Percentiles rank a stretch among this genome's conserved stretches.
Evolutionary conservation across 2,329 filamentous ascomycete genomes (phyloP).

Genomic region (Colletotrichum sp.): DNA sequence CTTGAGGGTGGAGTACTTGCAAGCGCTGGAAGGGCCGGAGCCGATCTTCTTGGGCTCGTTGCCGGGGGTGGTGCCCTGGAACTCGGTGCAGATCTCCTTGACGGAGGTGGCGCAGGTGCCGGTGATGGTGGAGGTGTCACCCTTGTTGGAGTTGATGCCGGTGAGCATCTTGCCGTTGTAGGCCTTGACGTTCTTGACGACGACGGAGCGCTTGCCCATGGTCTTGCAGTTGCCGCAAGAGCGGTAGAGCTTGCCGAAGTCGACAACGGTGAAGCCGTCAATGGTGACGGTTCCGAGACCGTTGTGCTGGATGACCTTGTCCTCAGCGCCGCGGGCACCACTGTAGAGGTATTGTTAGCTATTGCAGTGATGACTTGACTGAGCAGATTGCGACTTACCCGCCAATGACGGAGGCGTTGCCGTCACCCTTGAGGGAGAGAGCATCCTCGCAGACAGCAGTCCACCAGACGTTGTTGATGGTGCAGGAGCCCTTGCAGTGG

Average conservation of each 20-base stretch:
- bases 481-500: constrained; percentile 48
- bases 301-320: constrained; percentile 23
- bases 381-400: not conserved
- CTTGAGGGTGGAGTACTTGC: constrained; percentile 18
- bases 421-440: constrained; percentile 17
- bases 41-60: constrained; percentile 20
- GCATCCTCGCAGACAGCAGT: constrained; percentile 46
- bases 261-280: constrained; percentile 18
- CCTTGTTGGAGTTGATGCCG: constrained; percentile 24
- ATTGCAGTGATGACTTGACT: not conserved
- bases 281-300: constrained; percentile 21
- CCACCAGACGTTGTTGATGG: constrained; percentile 52
- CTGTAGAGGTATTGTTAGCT: not conserved
- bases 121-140: constrained; percentile 21
- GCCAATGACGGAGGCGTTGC: constrained; percentile 19
- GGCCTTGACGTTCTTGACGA: constrained; percentile 23
- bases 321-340: constrained; percentile 16
- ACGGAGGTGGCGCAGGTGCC: constrained; percentile 20
- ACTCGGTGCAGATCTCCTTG: constrained; percentile 23
- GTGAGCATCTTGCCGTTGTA: constrained; percentile 22
- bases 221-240: constrained; percentile 22
- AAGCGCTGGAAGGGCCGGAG: not conserved
- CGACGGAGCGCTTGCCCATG: constrained; percentile 20
- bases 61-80: constrained; percentile 21
- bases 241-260: constrained; percentile 24